These are phyloP conservation scores for Collybia nuda DNA, from an alignment of 768 basidiomycete species.

Conservation along the genomic window DNA sequence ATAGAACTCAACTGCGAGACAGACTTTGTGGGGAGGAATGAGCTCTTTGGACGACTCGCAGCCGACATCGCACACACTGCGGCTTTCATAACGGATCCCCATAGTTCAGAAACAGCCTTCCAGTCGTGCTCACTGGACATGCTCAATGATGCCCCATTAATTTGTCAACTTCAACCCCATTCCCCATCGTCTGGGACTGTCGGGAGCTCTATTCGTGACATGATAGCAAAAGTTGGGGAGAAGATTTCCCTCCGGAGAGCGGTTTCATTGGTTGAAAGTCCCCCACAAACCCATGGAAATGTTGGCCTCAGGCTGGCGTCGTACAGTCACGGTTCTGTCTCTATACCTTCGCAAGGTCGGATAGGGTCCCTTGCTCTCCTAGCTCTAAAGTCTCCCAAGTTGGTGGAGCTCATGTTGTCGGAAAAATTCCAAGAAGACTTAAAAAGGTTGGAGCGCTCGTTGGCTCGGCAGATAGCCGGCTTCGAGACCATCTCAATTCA, in stretches of 20 bases:
- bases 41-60: constrained; percentile 75
- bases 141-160: constrained; percentile 63
- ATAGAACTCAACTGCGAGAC: constrained; percentile 96
- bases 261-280: constrained; percentile 36
- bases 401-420: constrained; percentile 42
- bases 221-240: constrained; percentile 78
- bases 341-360: constrained; percentile 51
- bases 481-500: constrained; percentile 65
- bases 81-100: constrained; percentile 63
- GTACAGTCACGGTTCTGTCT: constrained; percentile 62
- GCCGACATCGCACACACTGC: constrained; percentile 82
- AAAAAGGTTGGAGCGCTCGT: constrained; percentile 61
- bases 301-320: constrained; percentile 44
- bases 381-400: constrained; percentile 45
- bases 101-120: constrained; percentile 34
- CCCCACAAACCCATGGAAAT: constrained; percentile 37
- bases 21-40: constrained; percentile 90
- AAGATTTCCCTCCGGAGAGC: constrained; percentile 73
- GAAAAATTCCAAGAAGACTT: constrained; percentile 57
- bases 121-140: constrained; percentile 49
- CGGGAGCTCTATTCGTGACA: constrained; percentile 60
- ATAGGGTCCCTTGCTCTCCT: constrained; percentile 60
- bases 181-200: constrained; percentile 47
- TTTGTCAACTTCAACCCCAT: constrained; percentile 39
- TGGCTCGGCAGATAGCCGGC: constrained; percentile 86